Evolutionary conservation across 306 rosid genomes (phyloP).

Genomic region (Acmispon strigosus): DNA sequence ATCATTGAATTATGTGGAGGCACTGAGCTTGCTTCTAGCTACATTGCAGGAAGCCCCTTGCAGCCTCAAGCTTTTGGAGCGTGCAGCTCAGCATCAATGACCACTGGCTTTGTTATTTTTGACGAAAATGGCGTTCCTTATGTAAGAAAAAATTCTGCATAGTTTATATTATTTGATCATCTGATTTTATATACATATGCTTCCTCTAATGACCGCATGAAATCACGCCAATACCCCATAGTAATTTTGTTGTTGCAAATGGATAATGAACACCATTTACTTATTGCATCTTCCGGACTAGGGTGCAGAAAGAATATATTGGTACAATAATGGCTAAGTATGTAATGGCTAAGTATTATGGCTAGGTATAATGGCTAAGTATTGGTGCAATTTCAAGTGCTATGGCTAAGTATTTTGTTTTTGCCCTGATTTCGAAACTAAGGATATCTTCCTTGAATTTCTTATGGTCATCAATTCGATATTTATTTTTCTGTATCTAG

Average conservation of each 20-base stretch:
- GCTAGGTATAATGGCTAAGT: background rate
- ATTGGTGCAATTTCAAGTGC: background rate
- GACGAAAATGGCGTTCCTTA: conserved; percentile 63
- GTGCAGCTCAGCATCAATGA: conserved; percentile 66
- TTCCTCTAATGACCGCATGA: background rate
- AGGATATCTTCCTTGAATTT: background rate
- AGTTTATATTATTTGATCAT: background rate
- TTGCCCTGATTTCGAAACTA: background rate
- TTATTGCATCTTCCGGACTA: background rate
- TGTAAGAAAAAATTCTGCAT: conserved; percentile 28
- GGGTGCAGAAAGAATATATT: background rate
- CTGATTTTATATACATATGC: background rate
- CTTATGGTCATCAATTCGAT: background rate
- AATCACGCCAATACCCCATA: background rate
- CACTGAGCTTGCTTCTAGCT: conserved; percentile 72
- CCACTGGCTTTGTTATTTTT: conserved; percentile 60
- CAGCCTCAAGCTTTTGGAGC: conserved; percentile 92
- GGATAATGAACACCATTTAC: background rate
- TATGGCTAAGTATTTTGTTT: background rate
- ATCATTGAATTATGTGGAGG: conserved; percentile 73
- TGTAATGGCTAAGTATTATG: background rate
- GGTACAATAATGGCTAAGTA: background rate
- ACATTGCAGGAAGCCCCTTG: conserved; percentile 49
- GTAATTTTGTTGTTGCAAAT: background rate
- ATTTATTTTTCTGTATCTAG: conserved; percentile 1